Conservation (phyloP, 2,329 filamentous ascomycete species). For the Bertia moriformis region DNA sequence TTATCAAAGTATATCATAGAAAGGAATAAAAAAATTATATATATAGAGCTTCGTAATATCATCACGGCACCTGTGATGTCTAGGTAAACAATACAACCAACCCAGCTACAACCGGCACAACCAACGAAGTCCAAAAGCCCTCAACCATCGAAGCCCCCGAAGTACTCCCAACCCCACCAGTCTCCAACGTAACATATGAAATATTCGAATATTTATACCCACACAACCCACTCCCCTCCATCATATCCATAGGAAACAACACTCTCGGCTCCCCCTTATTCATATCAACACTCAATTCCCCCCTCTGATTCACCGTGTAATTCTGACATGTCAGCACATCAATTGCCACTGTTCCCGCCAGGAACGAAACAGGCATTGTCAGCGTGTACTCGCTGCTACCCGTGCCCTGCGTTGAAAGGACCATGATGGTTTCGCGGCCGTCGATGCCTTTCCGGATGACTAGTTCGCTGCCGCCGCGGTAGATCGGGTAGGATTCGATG, state of each 20-base stretch:
- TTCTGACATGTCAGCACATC: slow-evolving; percentile 19
- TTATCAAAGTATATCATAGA: no score
- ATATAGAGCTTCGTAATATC: no score
- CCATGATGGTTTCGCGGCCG: slow-evolving; percentile 18
- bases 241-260: slow-evolving; percentile 8
- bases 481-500: slow-evolving; percentile 20
- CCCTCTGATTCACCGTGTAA: slow-evolving; percentile 7
- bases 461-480: slow-evolving; percentile 23
- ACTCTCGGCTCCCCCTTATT: slow-evolving; percentile 9
- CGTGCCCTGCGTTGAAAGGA: slow-evolving; percentile 7
- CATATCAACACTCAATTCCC: slow-evolving; percentile 8
- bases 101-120: no score
- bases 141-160: no score
- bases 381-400: slow-evolving; percentile 10
- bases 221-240: slow-evolving; percentile 10
- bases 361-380: slow-evolving; percentile 8
- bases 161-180: no score
- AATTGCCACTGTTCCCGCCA: slow-evolving; percentile 12
- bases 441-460: slow-evolving; percentile 27
- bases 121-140: no score
- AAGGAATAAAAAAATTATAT: no score
- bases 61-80: no score
- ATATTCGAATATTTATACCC: neutral
- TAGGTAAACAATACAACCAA: no score
- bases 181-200: neutral